Base-by-base conservation (phyloP, 1,284 basidiomycete genomes). In the Irpex lacteus region DNA sequence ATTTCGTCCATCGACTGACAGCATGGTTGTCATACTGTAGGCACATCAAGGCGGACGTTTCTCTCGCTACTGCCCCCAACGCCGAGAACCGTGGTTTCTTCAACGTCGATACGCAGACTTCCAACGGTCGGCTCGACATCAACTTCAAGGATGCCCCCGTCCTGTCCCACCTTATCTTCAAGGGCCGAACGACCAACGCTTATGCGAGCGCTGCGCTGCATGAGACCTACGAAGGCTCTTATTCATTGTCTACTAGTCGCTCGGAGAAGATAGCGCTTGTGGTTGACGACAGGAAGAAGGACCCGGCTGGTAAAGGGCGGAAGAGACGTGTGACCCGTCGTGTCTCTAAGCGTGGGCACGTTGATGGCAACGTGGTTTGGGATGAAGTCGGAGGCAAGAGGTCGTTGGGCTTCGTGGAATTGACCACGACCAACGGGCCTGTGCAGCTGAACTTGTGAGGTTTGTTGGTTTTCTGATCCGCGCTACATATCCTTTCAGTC, bases 171-270 rank as follows among this genome's bases (percentile, higher is more conserved):
- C 73, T 84, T 40, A 34, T 67, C 61, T 66, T 80, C 60, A 61
- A 68, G 1, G 78, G 73, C 9, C 65, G 65, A 36, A 77, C 81
- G 36, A 68, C 75, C 3, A 70, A 78, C 36, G 72, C 73, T 4
- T 72, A 67, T 1, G 73, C 77, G 2, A 59, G 68, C 19, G 75
- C 79, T 8, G 57, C 66, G 38, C 73, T 83, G 4, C 75, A 79
- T 60, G 62, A 70, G 40, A 75, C 82, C 1, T 84, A 75, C 65
- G 81, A 86, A 65, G 85, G 82, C 15, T 63, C 63, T 1, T 82
- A 82, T 70, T 13, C 40, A 4, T 11, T 13, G 40, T 47, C 40
- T n/a, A 47, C 40, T 5, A 47, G 40, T n/a, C 40, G 40, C 13
- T 47, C 13, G 40, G 11, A 13, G 11, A n/a, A 47, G 40, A n/a